Percentiles rank a stretch among this genome's conserved stretches.
These are phyloP conservation scores for Rubia occidens DNA, from an alignment of 305 asterid species.

Conservation along the genomic window DNA sequence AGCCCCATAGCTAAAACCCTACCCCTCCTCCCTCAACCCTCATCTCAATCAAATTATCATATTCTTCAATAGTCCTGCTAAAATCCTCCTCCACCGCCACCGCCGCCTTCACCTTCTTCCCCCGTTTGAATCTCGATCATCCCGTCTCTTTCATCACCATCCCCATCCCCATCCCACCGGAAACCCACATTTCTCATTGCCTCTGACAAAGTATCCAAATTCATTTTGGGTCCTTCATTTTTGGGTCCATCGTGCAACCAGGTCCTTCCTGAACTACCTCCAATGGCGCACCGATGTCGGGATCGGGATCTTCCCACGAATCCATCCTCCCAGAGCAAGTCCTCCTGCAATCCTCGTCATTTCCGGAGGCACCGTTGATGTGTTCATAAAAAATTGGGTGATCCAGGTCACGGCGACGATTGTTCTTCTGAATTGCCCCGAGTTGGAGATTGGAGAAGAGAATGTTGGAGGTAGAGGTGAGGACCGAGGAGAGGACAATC, in stretches of 20 bases:
- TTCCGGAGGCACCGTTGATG: background rate
- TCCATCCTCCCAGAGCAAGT: too few species aligned
- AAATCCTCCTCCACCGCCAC: background rate
- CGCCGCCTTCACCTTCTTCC: background rate
- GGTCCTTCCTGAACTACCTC: constrained; percentile 60
- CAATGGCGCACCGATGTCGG: too few species aligned
- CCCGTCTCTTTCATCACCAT: constrained; percentile 31
- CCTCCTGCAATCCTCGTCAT: constrained; percentile 4
- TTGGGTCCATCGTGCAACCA: constrained; percentile 43
- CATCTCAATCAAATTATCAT: constrained; percentile 62
- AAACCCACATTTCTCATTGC: constrained; percentile 24
- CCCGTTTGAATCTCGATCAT: constrained; percentile 65
- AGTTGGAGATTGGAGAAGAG: constrained; percentile 49
- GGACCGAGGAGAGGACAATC: constrained; percentile 40
- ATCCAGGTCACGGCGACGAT: background rate
- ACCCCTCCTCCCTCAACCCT: too few species aligned
- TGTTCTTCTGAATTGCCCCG: constrained; percentile 27
- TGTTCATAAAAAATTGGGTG: constrained; percentile 11
- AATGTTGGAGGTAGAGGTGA: constrained; percentile 40
- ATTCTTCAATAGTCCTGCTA: constrained; percentile 48
- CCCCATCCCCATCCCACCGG: constrained; percentile 47
- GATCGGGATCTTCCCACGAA: too few species aligned
- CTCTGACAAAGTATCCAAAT: constrained; percentile 42
- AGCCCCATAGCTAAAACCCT: too few species aligned
- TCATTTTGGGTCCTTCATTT: constrained; percentile 44